Evolutionary conservation across 2,329 filamentous ascomycete genomes (phyloP).

Genomic region (Fusarium ramigenum): DNA sequence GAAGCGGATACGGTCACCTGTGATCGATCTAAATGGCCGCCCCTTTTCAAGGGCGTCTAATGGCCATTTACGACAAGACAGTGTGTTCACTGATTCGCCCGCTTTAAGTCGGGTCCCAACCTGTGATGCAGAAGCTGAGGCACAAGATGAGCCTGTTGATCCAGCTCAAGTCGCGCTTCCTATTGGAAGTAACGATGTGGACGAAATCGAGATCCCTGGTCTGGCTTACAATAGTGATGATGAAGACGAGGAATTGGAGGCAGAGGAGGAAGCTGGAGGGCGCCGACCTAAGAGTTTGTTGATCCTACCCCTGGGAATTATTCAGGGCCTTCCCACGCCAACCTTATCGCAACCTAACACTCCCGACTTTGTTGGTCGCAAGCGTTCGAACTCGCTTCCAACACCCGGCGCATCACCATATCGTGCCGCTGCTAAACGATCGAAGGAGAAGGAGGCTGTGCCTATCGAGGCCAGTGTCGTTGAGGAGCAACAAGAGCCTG

Average conservation of each 20-base stretch:
- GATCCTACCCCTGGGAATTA: constrained; percentile 33
- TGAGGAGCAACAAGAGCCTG: constrained; percentile 6
- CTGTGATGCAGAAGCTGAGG: constrained; percentile 42
- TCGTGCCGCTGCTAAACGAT: constrained; percentile 15
- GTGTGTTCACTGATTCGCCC: constrained; percentile 51
- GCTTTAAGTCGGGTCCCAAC: constrained; percentile 40
- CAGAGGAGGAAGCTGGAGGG: constrained; percentile 40
- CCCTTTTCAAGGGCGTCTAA: constrained; percentile 61
- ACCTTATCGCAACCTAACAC: constrained; percentile 49
- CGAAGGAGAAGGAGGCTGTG: constrained; percentile 30
- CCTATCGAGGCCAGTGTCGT: background rate
- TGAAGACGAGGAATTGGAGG: constrained; percentile 58
- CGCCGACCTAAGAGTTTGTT: constrained; percentile 59
- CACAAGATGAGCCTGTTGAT: constrained; percentile 43
- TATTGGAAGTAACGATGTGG: constrained; percentile 71
- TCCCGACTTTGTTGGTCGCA: constrained; percentile 49
- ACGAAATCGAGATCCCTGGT: constrained; percentile 83
- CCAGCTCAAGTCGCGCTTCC: constrained; percentile 71
- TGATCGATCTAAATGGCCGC: constrained; percentile 56
- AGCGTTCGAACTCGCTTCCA: constrained; percentile 43
- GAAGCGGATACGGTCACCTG: constrained; percentile 76
- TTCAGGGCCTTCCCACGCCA: constrained; percentile 46
- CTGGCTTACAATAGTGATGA: constrained; percentile 71
- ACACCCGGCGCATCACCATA: constrained; percentile 40
- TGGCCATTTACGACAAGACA: constrained; percentile 45